phyloP scores from a whole-genome alignment of 169 alveolate genomes.

The Plasmodium reichenowi region DNA sequence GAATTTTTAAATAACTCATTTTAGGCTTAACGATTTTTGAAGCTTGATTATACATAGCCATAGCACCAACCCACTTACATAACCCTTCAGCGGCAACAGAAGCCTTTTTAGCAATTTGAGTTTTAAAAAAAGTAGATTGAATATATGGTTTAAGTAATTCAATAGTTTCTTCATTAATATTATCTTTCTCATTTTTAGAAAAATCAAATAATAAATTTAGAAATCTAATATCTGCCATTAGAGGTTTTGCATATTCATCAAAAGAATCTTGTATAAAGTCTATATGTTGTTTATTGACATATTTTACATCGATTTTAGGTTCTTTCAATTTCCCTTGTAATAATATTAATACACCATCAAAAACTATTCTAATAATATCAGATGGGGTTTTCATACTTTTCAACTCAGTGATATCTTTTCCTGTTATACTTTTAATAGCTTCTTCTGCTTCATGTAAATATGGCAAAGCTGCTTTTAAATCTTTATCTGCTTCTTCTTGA shows the following conservation, averaged over 20 bases:
- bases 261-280: constrained; percentile 93
- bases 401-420: constrained; percentile 94
- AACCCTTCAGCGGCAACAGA: constrained; percentile 93
- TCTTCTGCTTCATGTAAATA: constrained; percentile 92
- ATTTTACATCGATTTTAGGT: constrained; percentile 79
- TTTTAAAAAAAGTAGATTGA: constrained; percentile 87
- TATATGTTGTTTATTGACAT: constrained; percentile 86
- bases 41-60: constrained; percentile 94
- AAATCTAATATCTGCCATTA: constrained; percentile 91
- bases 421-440: constrained; percentile 93
- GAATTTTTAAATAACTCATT: constrained; percentile 92
- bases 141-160: constrained; percentile 95
- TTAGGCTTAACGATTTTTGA: constrained; percentile 97
- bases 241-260: constrained; percentile 91
- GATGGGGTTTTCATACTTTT: constrained; percentile 92
- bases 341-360: constrained; percentile 92
- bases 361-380: constrained; percentile 93
- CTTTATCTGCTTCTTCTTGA: constrained; percentile 94
- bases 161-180: constrained; percentile 96
- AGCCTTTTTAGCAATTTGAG: constrained; percentile 91
- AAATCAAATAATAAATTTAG: constrained; percentile 90
- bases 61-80: constrained; percentile 95
- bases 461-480: constrained; percentile 95
- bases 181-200: constrained; percentile 93
- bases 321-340: constrained; percentile 84